These are phyloP conservation scores for Aspergillus leporis DNA, from an alignment of 495 filamentous ascomycete species.

Conservation along the genomic window DNA sequence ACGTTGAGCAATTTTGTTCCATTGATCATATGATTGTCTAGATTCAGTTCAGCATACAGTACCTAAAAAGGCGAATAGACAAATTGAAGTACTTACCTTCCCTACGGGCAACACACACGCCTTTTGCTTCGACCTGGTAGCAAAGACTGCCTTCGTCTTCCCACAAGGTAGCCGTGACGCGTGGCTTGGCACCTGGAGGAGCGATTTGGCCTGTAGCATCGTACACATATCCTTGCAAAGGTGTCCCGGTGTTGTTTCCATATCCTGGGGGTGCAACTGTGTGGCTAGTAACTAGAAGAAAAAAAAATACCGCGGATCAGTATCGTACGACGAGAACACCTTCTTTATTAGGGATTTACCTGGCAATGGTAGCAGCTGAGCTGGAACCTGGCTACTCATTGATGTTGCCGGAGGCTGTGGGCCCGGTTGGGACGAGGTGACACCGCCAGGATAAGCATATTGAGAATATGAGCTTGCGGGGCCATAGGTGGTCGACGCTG, in stretches of 20 bases:
- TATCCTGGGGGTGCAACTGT: constrained; percentile 45
- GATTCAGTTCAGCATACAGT: constrained; percentile 5
- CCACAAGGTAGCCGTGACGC: constrained; percentile 96
- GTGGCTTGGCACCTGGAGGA: constrained; percentile 96
- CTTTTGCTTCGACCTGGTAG: constrained; percentile 96
- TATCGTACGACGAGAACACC: not conserved
- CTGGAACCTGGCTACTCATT: constrained; percentile 56
- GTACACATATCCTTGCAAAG: constrained; percentile 59
- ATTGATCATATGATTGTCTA: constrained; percentile 99
- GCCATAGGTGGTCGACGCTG: constrained; percentile 71
- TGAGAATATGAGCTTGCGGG: constrained; percentile 63
- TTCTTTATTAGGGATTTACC: constrained; percentile 35
- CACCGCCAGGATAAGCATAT: constrained; percentile 72
- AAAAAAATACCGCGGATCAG: too few relatives aligned
- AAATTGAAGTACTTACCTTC: constrained; percentile 63
- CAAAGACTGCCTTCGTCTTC: constrained; percentile 97
- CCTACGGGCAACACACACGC: constrained; percentile 90
- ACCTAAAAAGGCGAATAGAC: not conserved
- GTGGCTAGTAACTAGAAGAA: constrained; percentile 45
- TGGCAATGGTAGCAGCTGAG: constrained; percentile 69
- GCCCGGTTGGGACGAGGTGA: constrained; percentile 71
- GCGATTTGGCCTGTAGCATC: constrained; percentile 91
- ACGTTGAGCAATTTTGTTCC: constrained; percentile 97
- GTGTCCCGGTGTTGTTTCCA: constrained; percentile 50
- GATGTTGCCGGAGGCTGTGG: constrained; percentile 68